Percentiles rank a stretch among this genome's conserved stretches.
phyloP scores from a whole-genome alignment of 768 basidiomycete genomes.

The Amanita molliuscula region DNA sequence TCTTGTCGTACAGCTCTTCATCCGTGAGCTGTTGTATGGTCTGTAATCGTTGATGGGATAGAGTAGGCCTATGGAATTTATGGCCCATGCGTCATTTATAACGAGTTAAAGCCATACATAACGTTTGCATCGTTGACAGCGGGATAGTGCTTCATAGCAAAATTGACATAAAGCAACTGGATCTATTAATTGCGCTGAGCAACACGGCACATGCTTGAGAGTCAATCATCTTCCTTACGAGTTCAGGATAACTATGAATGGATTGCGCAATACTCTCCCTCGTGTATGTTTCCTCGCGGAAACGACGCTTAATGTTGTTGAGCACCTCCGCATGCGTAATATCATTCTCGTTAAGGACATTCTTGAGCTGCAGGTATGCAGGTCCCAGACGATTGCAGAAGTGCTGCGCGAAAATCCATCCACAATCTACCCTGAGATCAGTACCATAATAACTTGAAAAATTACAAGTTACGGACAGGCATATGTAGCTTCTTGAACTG shows the following conservation, averaged over 20 bases:
- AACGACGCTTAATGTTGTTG: constrained; percentile 89
- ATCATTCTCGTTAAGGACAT: constrained; percentile 85
- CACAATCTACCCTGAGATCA: constrained; percentile 50
- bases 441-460: not conserved
- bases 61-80: constrained; percentile 57
- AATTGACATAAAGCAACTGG: constrained; percentile 91
- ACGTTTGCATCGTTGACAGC: constrained; percentile 52
- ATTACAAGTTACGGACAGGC: constrained; percentile 45
- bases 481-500: constrained; percentile 96
- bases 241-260: constrained; percentile 78
- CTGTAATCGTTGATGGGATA: constrained; percentile 92
- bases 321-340: constrained; percentile 86
- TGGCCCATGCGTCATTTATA: not conserved
- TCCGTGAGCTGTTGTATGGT: constrained; percentile 77
- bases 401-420: constrained; percentile 97
- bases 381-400: constrained; percentile 93
- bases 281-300: constrained; percentile 98
- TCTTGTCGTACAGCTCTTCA: constrained; percentile 78
- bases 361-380: constrained; percentile 84
- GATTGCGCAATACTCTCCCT: constrained; percentile 87
- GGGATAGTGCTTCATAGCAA: constrained; percentile 93
- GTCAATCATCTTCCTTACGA: constrained; percentile 61
- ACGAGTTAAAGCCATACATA: constrained; percentile 32
- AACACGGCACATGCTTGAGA: too few species aligned
- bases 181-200: constrained; percentile 38